phyloP scores from a whole-genome alignment of 2,329 filamentous ascomycete genomes.

The Ciborinia camelliae region DNA sequence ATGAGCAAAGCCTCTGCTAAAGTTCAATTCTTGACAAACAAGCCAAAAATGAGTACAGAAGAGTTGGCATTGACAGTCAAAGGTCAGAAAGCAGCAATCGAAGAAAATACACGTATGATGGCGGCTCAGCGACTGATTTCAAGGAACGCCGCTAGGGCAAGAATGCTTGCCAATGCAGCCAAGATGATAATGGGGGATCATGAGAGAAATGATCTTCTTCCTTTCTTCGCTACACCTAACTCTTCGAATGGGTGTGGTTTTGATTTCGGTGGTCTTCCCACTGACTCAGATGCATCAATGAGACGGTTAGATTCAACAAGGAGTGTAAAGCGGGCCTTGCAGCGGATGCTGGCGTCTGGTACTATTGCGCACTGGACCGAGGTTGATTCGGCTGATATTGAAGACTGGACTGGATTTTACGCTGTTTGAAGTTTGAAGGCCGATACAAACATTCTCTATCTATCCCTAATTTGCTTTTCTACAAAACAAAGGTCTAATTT shows the following conservation, averaged over 20 bases:
- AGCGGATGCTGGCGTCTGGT: neutral
- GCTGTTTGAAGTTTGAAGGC: neutral
- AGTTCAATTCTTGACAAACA: no score
- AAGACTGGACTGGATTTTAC: neutral
- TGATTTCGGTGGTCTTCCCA: neutral
- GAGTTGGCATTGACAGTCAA: no score
- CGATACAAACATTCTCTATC: neutral
- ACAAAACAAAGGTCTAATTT: neutral
- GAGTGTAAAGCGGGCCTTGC: neutral
- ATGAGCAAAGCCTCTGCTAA: no score
- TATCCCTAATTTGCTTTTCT: neutral
- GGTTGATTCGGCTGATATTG: neutral
- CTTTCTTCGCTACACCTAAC: neutral
- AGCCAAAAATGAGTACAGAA: no score
- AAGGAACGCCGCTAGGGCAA: neutral
- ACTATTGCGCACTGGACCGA: neutral
- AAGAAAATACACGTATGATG: no score
- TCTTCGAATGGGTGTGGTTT: neutral
- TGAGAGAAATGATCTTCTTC: neutral
- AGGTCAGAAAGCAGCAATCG: no score
- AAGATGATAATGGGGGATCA: neutral
- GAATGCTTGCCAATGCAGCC: conserved; percentile 5
- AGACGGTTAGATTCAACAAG: no score
- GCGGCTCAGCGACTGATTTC: neutral
- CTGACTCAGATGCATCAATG: no score